phyloP scores from a whole-genome alignment of 129 eudicot species.

The Arctium minus region DNA sequence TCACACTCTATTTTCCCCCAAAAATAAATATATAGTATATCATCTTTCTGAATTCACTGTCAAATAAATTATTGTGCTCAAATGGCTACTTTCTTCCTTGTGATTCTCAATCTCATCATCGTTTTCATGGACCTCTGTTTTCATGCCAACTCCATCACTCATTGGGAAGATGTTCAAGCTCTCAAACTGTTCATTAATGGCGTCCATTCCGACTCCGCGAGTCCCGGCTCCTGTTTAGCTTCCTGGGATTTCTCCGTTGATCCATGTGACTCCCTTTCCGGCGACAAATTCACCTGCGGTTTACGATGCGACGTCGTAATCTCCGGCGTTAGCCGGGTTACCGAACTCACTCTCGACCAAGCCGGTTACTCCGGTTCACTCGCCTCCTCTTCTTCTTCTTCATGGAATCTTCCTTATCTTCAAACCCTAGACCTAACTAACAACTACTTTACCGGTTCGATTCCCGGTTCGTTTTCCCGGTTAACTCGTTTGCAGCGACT shows the following conservation, averaged over 20 bases:
- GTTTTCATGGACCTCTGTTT: not conserved
- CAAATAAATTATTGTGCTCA: not conserved
- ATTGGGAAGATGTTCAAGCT: conserved; percentile 58
- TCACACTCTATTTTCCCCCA: not conserved
- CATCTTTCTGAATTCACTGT: not conserved
- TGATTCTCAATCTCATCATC: not conserved
- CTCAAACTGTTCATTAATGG: conserved; percentile 50
- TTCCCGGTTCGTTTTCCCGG: conserved; percentile 53
- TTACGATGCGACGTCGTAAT: conserved; percentile 58
- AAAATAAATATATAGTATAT: not conserved
- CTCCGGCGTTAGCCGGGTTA: conserved; percentile 40
- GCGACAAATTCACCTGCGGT: conserved; percentile 72
- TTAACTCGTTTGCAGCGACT: conserved; percentile 57
- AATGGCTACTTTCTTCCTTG: not conserved
- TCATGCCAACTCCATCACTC: conserved; percentile 42
- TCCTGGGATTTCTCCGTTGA: conserved; percentile 89
- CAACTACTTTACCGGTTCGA: conserved; percentile 66
- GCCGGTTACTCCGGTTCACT: conserved; percentile 79
- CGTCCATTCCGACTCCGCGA: conserved; percentile 42
- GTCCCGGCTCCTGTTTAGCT: conserved; percentile 64
- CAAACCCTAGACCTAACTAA: conserved; percentile 58
- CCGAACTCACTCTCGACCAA: conserved; percentile 77
- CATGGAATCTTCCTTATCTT: conserved; percentile 64
- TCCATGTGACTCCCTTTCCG: conserved; percentile 74
- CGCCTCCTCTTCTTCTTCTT: conserved; percentile 17